Base-by-base conservation (phyloP, 2,329 filamentous ascomycete genomes). In the Talaromyces sp. region DNA sequence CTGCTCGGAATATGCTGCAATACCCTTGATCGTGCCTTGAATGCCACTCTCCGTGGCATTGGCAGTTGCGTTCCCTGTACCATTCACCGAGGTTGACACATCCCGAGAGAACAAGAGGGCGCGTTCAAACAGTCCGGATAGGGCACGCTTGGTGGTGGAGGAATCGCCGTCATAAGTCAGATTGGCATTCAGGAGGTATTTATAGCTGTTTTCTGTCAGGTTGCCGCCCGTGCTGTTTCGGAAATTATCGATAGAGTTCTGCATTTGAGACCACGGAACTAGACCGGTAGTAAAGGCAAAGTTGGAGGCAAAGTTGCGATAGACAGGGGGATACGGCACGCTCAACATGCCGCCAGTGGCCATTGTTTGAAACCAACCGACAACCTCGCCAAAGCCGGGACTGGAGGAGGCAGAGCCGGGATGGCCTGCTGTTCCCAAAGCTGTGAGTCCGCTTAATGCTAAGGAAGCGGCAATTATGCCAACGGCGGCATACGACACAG, bases 291-390 rank as follows among this genome's bases (percentile, higher is more conserved):
- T 94, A 81, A 97, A 98, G 54, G 83, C 93, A 75, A 99, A 98
- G 79, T 98, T 98, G 79, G 91, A 91, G 65, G 89, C 81, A 77
- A 96, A 99, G 74, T 88, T 94, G 68, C 88, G 87, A 79, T 98
- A 98, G 42, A 98, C 87, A 40, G 86, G 82, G 4, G 95, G 95
- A 68, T 96, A 92, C 69, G 88, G 86, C 69, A 96, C 93, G 63
- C 91, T 96, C 74, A 96, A 83, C 95, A 98, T 98, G 66, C 95
- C 93, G 76, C 95, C 97, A 81, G 95, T 89, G 31, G 95, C 92
- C 82, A 98, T 90, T 56, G 89, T 89, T 77, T 98, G 93, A 76
- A 98, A 96, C 86, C 91, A 96, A 64, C 89, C 87, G 67, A 96
- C 84, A 55, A 96, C 87, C 71, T 97, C 91, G 52, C 83, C 83